Percentiles rank a stretch among this genome's conserved stretches.
phyloP scores from a whole-genome alignment of 176 grass and related monocot genomes.

The Bonia amplexicaulis region DNA sequence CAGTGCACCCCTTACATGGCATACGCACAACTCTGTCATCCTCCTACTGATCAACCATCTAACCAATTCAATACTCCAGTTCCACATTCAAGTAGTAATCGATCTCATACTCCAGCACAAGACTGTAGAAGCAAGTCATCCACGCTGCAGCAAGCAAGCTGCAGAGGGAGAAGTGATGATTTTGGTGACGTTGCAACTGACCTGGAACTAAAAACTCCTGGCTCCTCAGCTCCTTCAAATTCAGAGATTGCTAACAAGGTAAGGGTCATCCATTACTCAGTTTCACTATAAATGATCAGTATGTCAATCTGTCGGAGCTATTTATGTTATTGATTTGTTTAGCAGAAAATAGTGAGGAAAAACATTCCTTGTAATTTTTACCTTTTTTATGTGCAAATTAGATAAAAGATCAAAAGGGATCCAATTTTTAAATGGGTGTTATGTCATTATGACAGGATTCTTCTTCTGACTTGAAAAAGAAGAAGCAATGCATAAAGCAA shows the following conservation, averaged over 20 bases:
- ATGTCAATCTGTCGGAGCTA: background rate
- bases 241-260: slow-evolving; percentile 50
- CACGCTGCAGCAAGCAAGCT: slow-evolving; percentile 33
- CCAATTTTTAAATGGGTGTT: background rate
- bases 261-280: background rate
- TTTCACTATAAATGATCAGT: background rate
- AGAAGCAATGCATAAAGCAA: slow-evolving; percentile 35
- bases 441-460: slow-evolving; percentile 46
- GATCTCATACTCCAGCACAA: slow-evolving; percentile 30
- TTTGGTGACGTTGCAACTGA: slow-evolving; percentile 77
- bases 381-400: background rate
- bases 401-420: slow-evolving; percentile 3
- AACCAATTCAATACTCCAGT: slow-evolving; percentile 35
- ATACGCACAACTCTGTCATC: slow-evolving; percentile 41
- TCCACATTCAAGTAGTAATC: slow-evolving; percentile 37
- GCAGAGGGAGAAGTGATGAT: slow-evolving; percentile 47
- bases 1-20: slow-evolving; percentile 40
- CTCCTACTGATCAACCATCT: slow-evolving; percentile 49
- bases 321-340: slow-evolving; percentile 2
- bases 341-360: background rate
- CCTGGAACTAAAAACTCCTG: slow-evolving; percentile 81
- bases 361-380: background rate
- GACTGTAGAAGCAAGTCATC: slow-evolving; percentile 54
- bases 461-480: slow-evolving; percentile 52
- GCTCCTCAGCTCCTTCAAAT: slow-evolving; percentile 48